Percentiles rank a stretch among this genome's conserved stretches.
Conservation (phyloP, 164 flowering plant species). For the Stephania japonica region DNA sequence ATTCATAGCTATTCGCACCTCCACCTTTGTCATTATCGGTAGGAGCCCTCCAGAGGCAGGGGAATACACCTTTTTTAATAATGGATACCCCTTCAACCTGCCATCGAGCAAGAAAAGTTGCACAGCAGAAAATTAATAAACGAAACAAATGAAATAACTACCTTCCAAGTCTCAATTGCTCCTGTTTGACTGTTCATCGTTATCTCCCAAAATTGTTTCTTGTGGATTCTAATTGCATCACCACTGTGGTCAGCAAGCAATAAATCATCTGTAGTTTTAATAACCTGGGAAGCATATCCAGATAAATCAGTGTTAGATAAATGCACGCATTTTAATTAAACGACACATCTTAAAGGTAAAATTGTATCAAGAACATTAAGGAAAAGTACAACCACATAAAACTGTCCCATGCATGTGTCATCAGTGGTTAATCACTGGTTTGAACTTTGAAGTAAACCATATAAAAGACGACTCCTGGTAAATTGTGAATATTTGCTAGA, state of each 20-base stretch:
- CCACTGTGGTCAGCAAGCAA: conserved; percentile 40
- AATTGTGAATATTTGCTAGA: too few species aligned
- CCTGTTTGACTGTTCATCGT: conserved; percentile 55
- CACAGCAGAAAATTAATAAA: not conserved
- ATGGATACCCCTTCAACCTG: conserved; percentile 70
- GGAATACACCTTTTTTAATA: conserved; percentile 59
- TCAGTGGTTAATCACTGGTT: too few species aligned
- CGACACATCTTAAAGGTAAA: too few species aligned
- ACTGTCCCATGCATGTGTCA: too few species aligned
- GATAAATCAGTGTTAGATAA: not conserved
- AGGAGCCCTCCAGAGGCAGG: conserved; percentile 98
- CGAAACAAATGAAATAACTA: conserved; percentile 20
- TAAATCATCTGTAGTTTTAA: conserved; percentile 32
- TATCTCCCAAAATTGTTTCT: conserved; percentile 55
- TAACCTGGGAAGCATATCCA: conserved; percentile 37
- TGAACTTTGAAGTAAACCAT: too few species aligned
- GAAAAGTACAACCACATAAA: too few species aligned
- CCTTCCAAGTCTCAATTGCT: conserved; percentile 85
- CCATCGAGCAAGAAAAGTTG: conserved; percentile 11
- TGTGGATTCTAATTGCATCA: conserved; percentile 42
- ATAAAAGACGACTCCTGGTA: too few species aligned
- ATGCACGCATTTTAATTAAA: not conserved
- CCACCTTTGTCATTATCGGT: conserved; percentile 98
- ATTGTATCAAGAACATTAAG: too few species aligned
- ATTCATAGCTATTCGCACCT: conserved; percentile 49